Percentiles rank a stretch among this genome's conserved stretches.
These are phyloP conservation scores for Artemisia argyi DNA, from an alignment of 129 eudicot genomes.

Conservation along the genomic window DNA sequence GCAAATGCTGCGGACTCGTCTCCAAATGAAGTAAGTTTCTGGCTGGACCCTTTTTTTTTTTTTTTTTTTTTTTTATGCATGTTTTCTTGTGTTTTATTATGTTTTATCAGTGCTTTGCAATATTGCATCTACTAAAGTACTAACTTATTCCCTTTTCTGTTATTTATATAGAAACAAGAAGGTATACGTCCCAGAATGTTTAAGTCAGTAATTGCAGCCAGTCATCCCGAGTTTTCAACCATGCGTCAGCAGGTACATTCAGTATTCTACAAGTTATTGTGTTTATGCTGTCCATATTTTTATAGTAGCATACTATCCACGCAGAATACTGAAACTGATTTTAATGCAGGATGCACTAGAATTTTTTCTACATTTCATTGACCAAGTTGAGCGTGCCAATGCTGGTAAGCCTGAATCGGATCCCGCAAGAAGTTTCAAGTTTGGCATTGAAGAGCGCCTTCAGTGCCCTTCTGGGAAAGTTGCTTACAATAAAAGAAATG, in stretches of 20 bases:
- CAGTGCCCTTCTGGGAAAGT: constrained; percentile 95
- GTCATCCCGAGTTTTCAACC: constrained; percentile 96
- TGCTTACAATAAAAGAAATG: constrained; percentile 76
- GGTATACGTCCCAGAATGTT: constrained; percentile 98
- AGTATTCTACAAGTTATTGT: constrained; percentile 5
- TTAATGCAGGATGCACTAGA: constrained; percentile 86
- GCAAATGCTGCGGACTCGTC: constrained; percentile 41
- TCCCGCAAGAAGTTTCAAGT: constrained; percentile 90
- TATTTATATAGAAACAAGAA: constrained; percentile 71
- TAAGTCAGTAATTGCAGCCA: constrained; percentile 91
- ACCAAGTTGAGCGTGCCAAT: constrained; percentile 86
- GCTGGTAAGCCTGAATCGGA: constrained; percentile 61
- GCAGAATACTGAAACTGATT: constrained; percentile 21
- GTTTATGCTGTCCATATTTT: neutral
- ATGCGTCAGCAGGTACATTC: constrained; percentile 90
- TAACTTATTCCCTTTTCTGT: constrained; percentile 12
- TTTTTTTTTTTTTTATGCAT: neutral
- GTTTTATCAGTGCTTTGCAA: constrained; percentile 7
- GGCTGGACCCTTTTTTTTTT: neutral
- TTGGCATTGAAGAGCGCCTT: constrained; percentile 94
- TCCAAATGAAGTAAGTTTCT: constrained; percentile 44
- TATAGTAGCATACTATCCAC: neutral
- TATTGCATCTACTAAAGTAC: constrained; percentile 3
- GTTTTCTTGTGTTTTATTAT: neutral
- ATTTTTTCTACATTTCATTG: constrained; percentile 87